Percentiles rank a stretch among this genome's conserved stretches.
Evolutionary conservation across 1,284 basidiomycete genomes (phyloP).

Genomic region (Leccinum solheimii): DNA sequence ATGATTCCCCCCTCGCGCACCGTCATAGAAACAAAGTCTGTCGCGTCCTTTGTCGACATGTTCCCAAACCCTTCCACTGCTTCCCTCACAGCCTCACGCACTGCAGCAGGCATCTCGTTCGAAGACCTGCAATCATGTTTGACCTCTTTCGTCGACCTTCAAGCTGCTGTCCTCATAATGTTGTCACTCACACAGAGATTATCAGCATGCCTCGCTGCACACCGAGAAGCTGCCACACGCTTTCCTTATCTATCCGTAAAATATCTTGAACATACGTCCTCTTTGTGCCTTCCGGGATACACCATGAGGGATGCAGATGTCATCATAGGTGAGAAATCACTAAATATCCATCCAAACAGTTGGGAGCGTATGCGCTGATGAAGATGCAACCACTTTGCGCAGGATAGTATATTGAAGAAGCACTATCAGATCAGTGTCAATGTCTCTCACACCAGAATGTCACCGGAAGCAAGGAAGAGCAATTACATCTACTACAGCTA

Average conservation of each 20-base stretch:
- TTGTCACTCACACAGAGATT: constrained; percentile 75
- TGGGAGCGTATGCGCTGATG: no score
- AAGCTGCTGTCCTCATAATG: background rate
- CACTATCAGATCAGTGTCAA: no score
- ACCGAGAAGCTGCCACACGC: constrained; percentile 66
- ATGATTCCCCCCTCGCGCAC: constrained; percentile 42
- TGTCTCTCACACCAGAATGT: no score
- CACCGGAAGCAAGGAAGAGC: no score
- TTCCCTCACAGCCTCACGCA: constrained; percentile 78
- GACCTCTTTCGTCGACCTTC: constrained; percentile 1
- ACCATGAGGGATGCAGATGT: no score
- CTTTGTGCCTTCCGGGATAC: constrained; percentile 48
- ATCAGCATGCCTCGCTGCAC: constrained; percentile 63
- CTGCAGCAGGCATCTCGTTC: constrained; percentile 91
- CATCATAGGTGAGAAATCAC: no score
- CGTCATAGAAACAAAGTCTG: constrained; percentile 50
- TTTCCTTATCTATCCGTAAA: constrained; percentile 62
- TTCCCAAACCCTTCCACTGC: constrained; percentile 57
- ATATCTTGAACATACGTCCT: constrained; percentile 86
- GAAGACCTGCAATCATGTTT: constrained; percentile 62
- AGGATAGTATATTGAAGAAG: no score
- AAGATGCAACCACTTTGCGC: no score
- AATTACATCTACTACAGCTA: no score
- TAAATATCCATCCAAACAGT: no score
- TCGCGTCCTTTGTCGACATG: constrained; percentile 58